These are phyloP conservation scores for Ophidiomyces ophidiicola DNA, from an alignment of 2,329 filamentous ascomycete genomes.

Conservation along the genomic window DNA sequence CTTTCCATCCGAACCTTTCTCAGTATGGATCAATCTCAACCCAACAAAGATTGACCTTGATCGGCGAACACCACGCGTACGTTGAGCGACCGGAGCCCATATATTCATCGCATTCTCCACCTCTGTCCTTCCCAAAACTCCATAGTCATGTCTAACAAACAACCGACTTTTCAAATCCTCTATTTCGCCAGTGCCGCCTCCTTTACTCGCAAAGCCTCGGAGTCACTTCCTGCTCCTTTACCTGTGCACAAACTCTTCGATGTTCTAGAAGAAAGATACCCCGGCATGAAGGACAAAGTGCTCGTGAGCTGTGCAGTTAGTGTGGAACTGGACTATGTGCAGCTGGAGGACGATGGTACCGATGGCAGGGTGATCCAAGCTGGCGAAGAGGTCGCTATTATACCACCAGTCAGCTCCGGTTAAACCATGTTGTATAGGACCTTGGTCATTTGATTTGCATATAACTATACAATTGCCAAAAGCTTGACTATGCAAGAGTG, in stretches of 20 bases:
- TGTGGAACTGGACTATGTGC: conserved; percentile 35
- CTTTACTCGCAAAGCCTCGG: conserved; percentile 31
- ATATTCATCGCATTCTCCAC: too few relatives aligned
- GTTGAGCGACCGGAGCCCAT: too few relatives aligned
- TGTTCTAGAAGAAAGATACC: conserved; percentile 30
- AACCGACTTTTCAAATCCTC: conserved; percentile 31
- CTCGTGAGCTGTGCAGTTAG: conserved; percentile 32
- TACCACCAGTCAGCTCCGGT: conserved; percentile 39
- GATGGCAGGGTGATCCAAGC: conserved; percentile 23
- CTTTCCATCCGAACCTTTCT: too few relatives aligned
- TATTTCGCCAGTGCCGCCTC: conserved; percentile 36
- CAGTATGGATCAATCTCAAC: too few relatives aligned
- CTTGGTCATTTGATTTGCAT: too few relatives aligned
- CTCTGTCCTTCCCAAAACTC: conserved; percentile 1
- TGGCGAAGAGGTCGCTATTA: conserved; percentile 36
- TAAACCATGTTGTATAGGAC: too few relatives aligned
- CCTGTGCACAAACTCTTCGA: conserved; percentile 28
- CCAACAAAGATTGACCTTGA: too few relatives aligned
- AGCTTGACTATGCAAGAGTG: too few relatives aligned
- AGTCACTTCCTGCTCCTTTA: conserved; percentile 31
- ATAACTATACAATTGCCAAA: too few relatives aligned
- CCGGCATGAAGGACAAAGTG: conserved; percentile 31
- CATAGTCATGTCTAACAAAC: conserved; percentile 5
- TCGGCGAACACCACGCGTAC: too few relatives aligned
- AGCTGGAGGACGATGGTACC: conserved; percentile 18